phyloP scores from a whole-genome alignment of 495 filamentous ascomycete genomes.

The Daldinia decipiens region DNA sequence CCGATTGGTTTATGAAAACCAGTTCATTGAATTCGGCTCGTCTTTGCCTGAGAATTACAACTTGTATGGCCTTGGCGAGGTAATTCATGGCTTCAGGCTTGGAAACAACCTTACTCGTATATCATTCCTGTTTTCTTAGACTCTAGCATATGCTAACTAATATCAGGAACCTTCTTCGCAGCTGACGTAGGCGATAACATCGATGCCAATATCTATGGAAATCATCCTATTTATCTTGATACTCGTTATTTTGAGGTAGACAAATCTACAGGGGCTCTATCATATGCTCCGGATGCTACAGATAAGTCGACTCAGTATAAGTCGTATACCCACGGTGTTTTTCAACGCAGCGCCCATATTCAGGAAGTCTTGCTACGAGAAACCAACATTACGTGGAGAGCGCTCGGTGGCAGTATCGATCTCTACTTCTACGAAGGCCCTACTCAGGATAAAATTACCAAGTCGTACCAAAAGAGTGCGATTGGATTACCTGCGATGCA shows the following conservation, averaged over 20 bases:
- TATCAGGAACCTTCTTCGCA: conserved; percentile 71
- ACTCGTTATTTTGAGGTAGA: conserved; percentile 73
- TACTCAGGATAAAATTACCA: conserved; percentile 72
- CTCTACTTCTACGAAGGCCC: conserved; percentile 85
- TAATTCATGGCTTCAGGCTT: conserved; percentile 76
- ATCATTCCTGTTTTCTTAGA: neutral
- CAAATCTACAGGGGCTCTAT: conserved; percentile 59
- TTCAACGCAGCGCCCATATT: conserved; percentile 79
- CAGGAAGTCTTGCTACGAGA: conserved; percentile 76
- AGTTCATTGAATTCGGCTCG: conserved; percentile 82
- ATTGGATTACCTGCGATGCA: conserved; percentile 82
- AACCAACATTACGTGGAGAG: conserved; percentile 78
- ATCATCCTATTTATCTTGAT: conserved; percentile 85
- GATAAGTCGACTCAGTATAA: conserved; percentile 66
- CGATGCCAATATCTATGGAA: conserved; percentile 81
- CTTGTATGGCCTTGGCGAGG: conserved; percentile 86
- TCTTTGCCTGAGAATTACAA: conserved; percentile 76
- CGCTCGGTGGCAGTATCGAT: conserved; percentile 82
- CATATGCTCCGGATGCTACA: conserved; percentile 63
- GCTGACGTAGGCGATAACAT: conserved; percentile 73
- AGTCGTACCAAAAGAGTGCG: conserved; percentile 74
- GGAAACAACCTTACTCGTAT: conserved; percentile 79
- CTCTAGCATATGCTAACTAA: conserved; percentile 1
- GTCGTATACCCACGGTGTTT: conserved; percentile 82
- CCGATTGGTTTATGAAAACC: conserved; percentile 78